Evolutionary conservation across 208 protist species (phyloP).

Genomic region (Trypanosoma conorhini): DNA sequence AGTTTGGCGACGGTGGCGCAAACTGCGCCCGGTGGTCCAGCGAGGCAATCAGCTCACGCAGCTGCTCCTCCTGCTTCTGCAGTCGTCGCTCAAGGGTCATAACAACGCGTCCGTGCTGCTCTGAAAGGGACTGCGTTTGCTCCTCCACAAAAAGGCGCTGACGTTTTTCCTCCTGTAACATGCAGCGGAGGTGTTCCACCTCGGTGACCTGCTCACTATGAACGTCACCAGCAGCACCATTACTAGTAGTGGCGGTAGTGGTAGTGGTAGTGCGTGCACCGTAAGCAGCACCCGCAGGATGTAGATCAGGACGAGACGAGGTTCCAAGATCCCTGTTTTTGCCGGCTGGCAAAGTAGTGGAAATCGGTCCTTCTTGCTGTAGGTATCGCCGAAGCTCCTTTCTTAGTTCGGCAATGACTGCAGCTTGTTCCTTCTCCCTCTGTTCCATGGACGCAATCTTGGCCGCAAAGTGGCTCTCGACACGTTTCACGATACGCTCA

Average conservation of each 20-base stretch:
- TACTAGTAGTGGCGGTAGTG: not conserved
- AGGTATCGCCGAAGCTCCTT: conserved; percentile 3
- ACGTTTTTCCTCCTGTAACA: conserved; percentile 68
- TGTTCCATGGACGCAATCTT: conserved; percentile 44
- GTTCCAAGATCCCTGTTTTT: not conserved
- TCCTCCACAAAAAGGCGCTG: conserved; percentile 85
- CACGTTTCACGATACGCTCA: conserved; percentile 79
- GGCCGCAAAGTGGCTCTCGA: conserved; percentile 68
- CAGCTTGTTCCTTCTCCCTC: conserved; percentile 37
- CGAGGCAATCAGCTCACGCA: conserved; percentile 53
- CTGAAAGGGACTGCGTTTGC: conserved; percentile 75
- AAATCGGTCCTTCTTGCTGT: not conserved
- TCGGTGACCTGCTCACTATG: conserved; percentile 3
- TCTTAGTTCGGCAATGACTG: conserved; percentile 27
- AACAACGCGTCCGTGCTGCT: conserved; percentile 81
- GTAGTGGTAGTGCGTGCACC: not conserved
- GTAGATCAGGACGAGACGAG: not conserved
- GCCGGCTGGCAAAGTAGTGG: not conserved
- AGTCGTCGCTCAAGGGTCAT: conserved; percentile 69
- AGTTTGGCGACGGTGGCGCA: not conserved
- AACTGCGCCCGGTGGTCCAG: conserved; percentile 44
- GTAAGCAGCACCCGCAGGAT: not conserved
- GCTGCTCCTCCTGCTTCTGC: conserved; percentile 74
- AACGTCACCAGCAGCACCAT: conserved; percentile 4
- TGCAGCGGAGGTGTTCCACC: conserved; percentile 41